Evolutionary conservation across 768 basidiomycete species (phyloP), one percentile per base, ranked within the genome.

Genomic region (Tylopilus cervinicoccineus): DNA sequence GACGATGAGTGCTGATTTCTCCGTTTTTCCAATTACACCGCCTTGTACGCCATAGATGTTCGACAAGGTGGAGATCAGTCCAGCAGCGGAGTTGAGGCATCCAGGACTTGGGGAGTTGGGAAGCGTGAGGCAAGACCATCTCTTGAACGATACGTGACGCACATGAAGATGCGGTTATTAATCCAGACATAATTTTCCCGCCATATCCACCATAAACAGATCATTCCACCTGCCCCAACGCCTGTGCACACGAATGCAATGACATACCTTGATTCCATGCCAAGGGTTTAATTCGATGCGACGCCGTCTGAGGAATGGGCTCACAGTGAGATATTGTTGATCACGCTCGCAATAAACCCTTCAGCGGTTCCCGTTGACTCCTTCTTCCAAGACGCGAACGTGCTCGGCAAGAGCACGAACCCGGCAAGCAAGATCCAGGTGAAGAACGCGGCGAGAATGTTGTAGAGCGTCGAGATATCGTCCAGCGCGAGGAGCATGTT

Each of bases 361-460:
- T 65, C 64, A 6, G 74, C 52, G 10, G 66, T 67, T 45, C 62
- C 50, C 56, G 63, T 13, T 39, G 57, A 52, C 23, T 37, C 32
- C 12, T 53, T 16, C 16, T 55, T 31, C 64, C 75, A 68, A 45
- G 74, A 80, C 10, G 74, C 70, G 61, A 83, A 83, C 7, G 81
- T 83, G 42, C 79, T 77, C 2, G 81, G 81, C 52, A 83, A 80
- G 24, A 83, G 68, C 16, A 83, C 66, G 58, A 83, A 83, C 8
- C 81, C 81, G 9, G 80, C 81, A 20, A 83, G 67, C 43, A 83
- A 56, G 46, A 83, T 73, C 81, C 81, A 83, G 9, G 77, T 81
- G 54, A 78, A 83, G 65, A 83, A 81, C 8, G 70, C 71, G 3
- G 77, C 73, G n/a, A 75, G 59, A 13, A 79, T 46, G 47, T 81